These are phyloP conservation scores for Hansenula anomala DNA, from an alignment of 1,139 yeast genomes.

Conservation along the genomic window DNA sequence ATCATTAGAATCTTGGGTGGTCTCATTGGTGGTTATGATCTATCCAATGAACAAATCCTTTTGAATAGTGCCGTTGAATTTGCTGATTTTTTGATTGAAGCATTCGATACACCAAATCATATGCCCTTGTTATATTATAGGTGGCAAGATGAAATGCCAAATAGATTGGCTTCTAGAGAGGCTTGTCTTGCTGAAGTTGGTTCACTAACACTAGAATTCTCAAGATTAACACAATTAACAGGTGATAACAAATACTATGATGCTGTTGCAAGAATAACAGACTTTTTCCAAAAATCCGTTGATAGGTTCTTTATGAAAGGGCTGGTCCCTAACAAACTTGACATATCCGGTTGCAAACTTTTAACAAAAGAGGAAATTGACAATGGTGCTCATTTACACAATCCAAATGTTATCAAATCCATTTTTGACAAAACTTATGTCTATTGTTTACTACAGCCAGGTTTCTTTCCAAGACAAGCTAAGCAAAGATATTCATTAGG, in stretches of 20 bases:
- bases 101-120: constrained; percentile 66
- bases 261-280: constrained; percentile 41
- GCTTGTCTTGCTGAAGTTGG: constrained; percentile 64
- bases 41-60: constrained; percentile 49
- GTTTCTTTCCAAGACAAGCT: constrained; percentile 13
- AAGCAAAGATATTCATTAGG: constrained; percentile 37
- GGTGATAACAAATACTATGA: constrained; percentile 47
- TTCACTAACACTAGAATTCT: constrained; percentile 65
- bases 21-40: constrained; percentile 61
- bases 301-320: constrained; percentile 32
- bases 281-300: constrained; percentile 30
- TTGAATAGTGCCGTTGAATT: constrained; percentile 56
- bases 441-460: constrained; percentile 24
- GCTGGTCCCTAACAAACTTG: constrained; percentile 38
- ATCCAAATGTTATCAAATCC: constrained; percentile 28
- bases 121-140: constrained; percentile 64
- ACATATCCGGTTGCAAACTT: constrained; percentile 44
- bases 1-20: constrained; percentile 73
- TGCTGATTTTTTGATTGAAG: constrained; percentile 63
- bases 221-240: constrained; percentile 62
- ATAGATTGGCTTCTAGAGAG: constrained; percentile 40
- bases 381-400: constrained; percentile 26
- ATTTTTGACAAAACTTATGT: constrained; percentile 24
- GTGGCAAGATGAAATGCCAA: constrained; percentile 44
- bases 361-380: constrained; percentile 24